Base-by-base conservation (phyloP, 2,329 filamentous ascomycete genomes). In the Atkinsonella hypoxylon region DNA sequence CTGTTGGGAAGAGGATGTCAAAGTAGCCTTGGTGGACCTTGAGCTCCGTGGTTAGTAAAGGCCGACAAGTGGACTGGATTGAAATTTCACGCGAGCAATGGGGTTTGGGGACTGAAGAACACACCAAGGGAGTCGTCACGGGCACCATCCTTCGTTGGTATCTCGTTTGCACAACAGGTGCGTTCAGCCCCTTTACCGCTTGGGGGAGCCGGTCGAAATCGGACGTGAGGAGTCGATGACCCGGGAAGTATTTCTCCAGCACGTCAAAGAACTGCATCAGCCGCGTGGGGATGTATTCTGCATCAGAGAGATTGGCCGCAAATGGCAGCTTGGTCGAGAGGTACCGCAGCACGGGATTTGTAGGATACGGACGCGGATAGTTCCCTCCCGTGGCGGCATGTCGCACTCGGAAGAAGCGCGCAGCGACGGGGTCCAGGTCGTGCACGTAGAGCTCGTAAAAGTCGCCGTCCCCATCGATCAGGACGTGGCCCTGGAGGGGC, bases 1-100 rank as follows among this genome's bases (percentile, higher is more conserved):
- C 86, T 11, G 93, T 98, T 0, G 93, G 93, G 71, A 98, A 98
- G 64, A 98, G 83, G 60, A 98, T 96, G 65, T 98, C 94, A 64
- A 98, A 98, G 69, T 95, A 97, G 44, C 93, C 94, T 71, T 98
- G 94, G 66, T 97, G 90, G 45, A 96, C 88, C 88, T 94, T 6
- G 22, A 26, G 5, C 26, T 26, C 26, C 26, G 15, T 36, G 11
- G 15, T 36, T 36, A 36, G 34, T 15, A 36, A 36, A 13, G 32
- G 9, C 13, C 10, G 3, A 34, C 32, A 34, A 26, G 4, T 26
- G 26, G 26, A 15, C 34, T 10, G 4, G 7, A 11, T 12, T 36
- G 4, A 2, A 12, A 36, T 12, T 12, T 15, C 15, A 4, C 34
- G 34, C 11, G 34, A 12, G 15, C 15, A 15, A 36, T 36, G 7